Evolutionary conservation across 225 moss, liverwort and hornwort genomes (phyloP), one percentile per base, ranked within the genome.

Genomic region (Pseudisothecium myosuroides): DNA sequence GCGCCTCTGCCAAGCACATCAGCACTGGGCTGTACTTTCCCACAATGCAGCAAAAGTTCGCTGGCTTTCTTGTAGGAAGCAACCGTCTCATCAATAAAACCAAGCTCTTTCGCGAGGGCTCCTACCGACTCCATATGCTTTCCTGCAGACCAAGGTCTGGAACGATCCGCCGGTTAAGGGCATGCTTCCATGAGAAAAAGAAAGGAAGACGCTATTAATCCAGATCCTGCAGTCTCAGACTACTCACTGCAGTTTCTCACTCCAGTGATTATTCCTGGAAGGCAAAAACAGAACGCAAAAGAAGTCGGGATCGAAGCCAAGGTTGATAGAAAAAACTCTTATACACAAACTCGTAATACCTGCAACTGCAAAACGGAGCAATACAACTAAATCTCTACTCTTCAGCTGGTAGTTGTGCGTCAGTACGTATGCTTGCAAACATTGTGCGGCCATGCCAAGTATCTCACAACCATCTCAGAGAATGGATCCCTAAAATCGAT

Each of bases 81-180:
- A 84, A 92, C 90, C 13, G 96, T 92, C 91, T 96, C 97, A 87
- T 91, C 89, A 92, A 94, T 92, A 43, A 77, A 87, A 72, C 96
- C 96, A 62, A 96, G 91, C 89, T 98, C 98, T 91, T 97, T 97
- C 20, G 98, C 97, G 60, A 98, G 89, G 61, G 89, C 90, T 88
- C 97, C 98, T 78, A 96, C 97, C 69, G 95, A 93, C 89, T 98
- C 98, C 91, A 98, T 92, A 87, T 98, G 98, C 81, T 96, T 98
- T 82, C 97, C 96, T 87, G 98, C 97, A 81, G 95, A 90, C 98
- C 98, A 98, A 85, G 94, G 96, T 91, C 98, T 98, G 83, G 10
- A 88, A 61, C 29, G 80, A 76, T 89, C 84, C 76, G 91, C 68
- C 49, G 81, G 91, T 95, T 71, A 96, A 98, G 96, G 92, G 59